phyloP scores from a whole-genome alignment of 2,329 filamentous ascomycete genomes.

The Biscogniauxia sp. region DNA sequence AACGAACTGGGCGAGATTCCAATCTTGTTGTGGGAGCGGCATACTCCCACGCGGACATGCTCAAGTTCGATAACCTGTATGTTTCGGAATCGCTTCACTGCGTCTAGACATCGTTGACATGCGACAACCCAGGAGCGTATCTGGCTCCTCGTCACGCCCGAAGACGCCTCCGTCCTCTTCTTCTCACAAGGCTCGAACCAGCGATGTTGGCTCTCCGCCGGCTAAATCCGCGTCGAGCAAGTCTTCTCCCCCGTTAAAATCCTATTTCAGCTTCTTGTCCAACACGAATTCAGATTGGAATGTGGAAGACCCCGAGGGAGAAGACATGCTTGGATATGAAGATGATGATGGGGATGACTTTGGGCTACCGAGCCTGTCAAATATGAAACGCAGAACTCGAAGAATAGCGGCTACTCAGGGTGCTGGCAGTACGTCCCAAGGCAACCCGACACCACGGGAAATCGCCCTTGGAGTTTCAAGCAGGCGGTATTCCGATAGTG shows the following conservation, averaged over 20 bases:
- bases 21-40: conserved; percentile 85
- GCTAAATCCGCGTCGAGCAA: conserved; percentile 50
- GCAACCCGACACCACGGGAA: conserved; percentile 37
- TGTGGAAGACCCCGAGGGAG: conserved; percentile 59
- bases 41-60: conserved; percentile 93
- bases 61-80: conserved; percentile 82
- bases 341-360: conserved; percentile 95
- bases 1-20: conserved; percentile 57
- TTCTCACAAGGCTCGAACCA: conserved; percentile 50
- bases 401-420: conserved; percentile 48
- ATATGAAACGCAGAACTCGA: conserved; percentile 73
- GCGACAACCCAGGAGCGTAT: conserved; percentile 50
- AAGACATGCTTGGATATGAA: conserved; percentile 75
- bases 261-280: conserved; percentile 78
- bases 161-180: conserved; percentile 70
- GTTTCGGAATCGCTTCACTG: conserved; percentile 25
- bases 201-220: conserved; percentile 56
- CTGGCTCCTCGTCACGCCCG: conserved; percentile 62
- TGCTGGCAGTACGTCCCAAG: conserved; percentile 28
- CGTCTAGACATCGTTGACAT: conserved; percentile 9
- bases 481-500: conserved; percentile 77
- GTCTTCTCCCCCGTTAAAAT: conserved; percentile 65
- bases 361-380: conserved; percentile 86
- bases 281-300: conserved; percentile 83
- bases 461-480: conserved; percentile 38